Conservation (phyloP, 129 eudicot genomes). For the Flaveria robusta region DNA sequence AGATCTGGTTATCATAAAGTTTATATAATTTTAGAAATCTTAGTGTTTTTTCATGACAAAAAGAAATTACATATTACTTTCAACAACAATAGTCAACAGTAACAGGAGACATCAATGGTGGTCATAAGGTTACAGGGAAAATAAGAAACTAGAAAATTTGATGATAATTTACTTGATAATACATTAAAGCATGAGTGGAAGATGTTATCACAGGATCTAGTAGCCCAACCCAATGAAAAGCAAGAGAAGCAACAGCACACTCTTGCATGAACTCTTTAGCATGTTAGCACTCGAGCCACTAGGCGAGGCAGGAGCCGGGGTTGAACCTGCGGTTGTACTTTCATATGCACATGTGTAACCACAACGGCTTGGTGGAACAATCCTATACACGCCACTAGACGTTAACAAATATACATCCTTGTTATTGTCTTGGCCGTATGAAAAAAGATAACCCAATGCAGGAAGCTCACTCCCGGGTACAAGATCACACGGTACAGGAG, state of each 20-base stretch:
- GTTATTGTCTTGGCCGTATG: conserved; percentile 69
- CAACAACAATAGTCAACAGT: conserved; percentile 3
- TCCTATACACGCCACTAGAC: conserved; percentile 75
- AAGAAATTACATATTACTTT: neutral
- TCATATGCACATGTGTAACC: conserved; percentile 58
- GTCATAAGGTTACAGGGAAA: conserved; percentile 14
- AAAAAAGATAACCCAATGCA: conserved; percentile 67
- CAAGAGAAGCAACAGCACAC: conserved; percentile 34
- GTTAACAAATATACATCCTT: conserved; percentile 59
- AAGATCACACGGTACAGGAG: conserved; percentile 59
- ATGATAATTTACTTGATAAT: conserved; percentile 6
- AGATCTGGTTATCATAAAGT: neutral
- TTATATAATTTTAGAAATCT: no score
- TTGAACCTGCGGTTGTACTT: conserved; percentile 29
- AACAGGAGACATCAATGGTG: neutral
- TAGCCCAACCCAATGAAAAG: conserved; percentile 35
- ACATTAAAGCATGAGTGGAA: neutral
- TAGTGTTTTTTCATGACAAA: neutral
- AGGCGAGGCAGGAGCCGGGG: conserved; percentile 35
- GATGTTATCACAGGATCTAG: conserved; percentile 2
- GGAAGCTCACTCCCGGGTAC: conserved; percentile 63
- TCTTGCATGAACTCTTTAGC: conserved; percentile 31
- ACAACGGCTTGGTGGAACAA: conserved; percentile 79
- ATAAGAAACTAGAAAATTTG: neutral
- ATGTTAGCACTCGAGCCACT: conserved; percentile 44